Base-by-base conservation (phyloP, 2,329 filamentous ascomycete genomes). In the Microcera coccophila region DNA sequence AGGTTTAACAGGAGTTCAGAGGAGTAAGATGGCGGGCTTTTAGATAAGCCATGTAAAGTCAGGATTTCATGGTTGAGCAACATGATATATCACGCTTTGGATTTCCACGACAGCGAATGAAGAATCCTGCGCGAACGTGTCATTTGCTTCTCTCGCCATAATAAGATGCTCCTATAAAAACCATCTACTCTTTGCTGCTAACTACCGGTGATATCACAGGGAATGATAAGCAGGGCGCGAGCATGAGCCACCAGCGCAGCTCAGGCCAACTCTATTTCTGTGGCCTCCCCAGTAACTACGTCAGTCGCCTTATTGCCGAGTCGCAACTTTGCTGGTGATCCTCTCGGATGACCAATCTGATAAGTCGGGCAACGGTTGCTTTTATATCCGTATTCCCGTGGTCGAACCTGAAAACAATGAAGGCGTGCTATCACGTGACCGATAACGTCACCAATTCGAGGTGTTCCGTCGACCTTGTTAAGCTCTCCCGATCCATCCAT, bases 401-500 rank as follows among this genome's bases (percentile, higher is more conserved):
- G 38, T 31, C 41, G 37, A 33, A 15, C 31, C 7, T 9, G 31
- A 33, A 8, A 15, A 16, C 31, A 11, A 11, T 15, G 31, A 33
- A 8, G 31, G 15, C 16, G 8, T 9, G 8, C 33, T 9, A 5
- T 46, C 46, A 48, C 43, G 46, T 48, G 46, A 40, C 4, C 9
- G 4, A 37, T 33, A 43, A 48, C 46, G 46, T 48, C 46, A 48
- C 44, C 24, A 12, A 19, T 14, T 42, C 39, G 38, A 22, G 41
- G 35, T 41, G 28, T 12, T 31, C 34, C 37, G 29, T 39, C 15
- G 40, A 44, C 36, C 36, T 37, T 35, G 16, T 22, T 28, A 34
- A 45, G 46, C 18, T 43, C 32, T 22, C 34, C 40, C 40, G 41
- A 44, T 35, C 44, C 47, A 50, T 43, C 44, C 52, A 40, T 32